Evolutionary conservation across 2,329 filamentous ascomycete genomes (phyloP), one percentile per base, ranked within the genome.

Genomic region (Calonectria pteridis): DNA sequence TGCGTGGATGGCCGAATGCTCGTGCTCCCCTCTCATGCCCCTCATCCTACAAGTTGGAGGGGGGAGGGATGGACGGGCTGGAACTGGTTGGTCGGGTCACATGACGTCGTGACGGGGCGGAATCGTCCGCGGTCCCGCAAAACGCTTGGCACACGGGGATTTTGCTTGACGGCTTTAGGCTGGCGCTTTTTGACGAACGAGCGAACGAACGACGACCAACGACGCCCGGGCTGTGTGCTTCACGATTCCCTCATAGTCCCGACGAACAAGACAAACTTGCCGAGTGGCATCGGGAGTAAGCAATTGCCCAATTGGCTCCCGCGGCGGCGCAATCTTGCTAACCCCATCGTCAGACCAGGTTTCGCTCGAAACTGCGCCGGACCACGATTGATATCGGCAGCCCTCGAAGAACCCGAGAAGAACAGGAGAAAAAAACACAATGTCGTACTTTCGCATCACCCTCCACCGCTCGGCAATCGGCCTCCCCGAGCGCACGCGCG

Each of bases 381-480:
- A 46, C 43, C 14, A 23, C 40, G 37, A 11, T n/a, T 31, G 59
- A 64, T 26, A 28, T n/a, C 59, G 4, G 4, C 58, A 26, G 20
- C 35, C 23, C 23, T 23, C 53, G 6, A 18, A 16, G 10, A 40
- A 1, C 3, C 28, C 40, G 16, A 20, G 31, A 50, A 37, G 28
- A 23, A 28, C 23, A 50, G 23, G 37, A 72, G 31, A 62, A 51
- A 63, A n/a, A 29, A 69, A 67, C 69, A 67, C 51, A 72, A 95
- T 95, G 93, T 89, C 92, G 72, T 98, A 91, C 89, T 98, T 98
- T 89, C 93, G 94, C 83, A 95, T 98, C 84, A 98, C 95, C 63
- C 93, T 98, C 71, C 91, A 97, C 86, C 94, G 96, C 83, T 96
- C 94, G 71, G 93, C 94, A 81, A 98, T 98, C 85, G 96, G 96